A percentile compares a stretch with the other conserved stretches of the same genome.
phyloP scores from a whole-genome alignment of 495 filamentous ascomycete genomes.

The Lophium mytilinum region DNA sequence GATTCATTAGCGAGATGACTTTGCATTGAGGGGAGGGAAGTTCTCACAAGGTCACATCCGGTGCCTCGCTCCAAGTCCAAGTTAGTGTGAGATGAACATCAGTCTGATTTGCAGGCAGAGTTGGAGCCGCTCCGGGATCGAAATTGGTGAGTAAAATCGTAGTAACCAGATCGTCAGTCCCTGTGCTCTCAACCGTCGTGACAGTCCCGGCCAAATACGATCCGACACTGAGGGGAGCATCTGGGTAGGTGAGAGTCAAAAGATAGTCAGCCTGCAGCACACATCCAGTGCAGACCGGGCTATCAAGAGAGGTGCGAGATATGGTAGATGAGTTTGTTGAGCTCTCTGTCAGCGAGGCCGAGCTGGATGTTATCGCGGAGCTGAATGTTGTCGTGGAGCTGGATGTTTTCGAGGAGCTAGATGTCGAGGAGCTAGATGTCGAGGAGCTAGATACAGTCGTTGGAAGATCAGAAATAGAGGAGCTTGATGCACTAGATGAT shows the following conservation, averaged over 20 bases:
- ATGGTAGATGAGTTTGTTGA: background rate
- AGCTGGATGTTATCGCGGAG: background rate
- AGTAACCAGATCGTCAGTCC: background rate
- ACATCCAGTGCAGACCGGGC: conserved; percentile 15
- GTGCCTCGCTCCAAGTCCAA: background rate
- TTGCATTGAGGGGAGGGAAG: background rate
- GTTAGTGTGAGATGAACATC: conserved; percentile 2
- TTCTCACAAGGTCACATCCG: conserved; percentile 7
- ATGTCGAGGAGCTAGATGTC: background rate
- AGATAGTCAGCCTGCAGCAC: conserved; percentile 14
- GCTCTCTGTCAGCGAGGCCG: background rate
- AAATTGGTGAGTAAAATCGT: background rate
- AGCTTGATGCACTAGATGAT: background rate
- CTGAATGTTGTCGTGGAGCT: background rate
- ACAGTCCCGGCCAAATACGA: background rate
- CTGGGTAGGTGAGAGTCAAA: background rate
- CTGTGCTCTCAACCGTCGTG: background rate
- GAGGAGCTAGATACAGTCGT: background rate
- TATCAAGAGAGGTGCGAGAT: background rate
- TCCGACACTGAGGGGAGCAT: background rate
- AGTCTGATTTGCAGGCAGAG: background rate
- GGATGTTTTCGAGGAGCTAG: background rate
- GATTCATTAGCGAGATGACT: conserved; percentile 1
- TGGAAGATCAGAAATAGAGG: background rate
- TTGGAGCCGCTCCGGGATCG: background rate